Evolutionary conservation across 2,329 filamentous ascomycete genomes (phyloP).

Genomic region (Colletotrichum liriopes): DNA sequence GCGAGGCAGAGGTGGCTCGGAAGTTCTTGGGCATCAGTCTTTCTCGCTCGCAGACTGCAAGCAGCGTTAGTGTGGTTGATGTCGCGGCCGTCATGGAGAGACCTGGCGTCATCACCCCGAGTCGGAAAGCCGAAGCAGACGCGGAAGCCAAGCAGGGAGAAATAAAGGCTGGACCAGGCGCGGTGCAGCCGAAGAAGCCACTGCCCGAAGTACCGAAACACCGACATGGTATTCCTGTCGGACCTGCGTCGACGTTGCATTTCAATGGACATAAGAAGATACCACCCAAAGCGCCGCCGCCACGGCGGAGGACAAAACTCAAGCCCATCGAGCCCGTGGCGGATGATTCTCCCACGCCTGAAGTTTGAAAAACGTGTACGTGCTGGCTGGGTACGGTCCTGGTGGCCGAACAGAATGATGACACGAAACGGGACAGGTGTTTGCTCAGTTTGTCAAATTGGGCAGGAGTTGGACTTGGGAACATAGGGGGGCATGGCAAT

Average conservation of each 20-base stretch:
- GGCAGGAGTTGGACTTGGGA: constrained; percentile 13
- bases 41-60: constrained; percentile 75
- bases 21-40: constrained; percentile 82
- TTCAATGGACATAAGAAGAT: constrained; percentile 57
- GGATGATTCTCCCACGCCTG: constrained; percentile 9
- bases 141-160: constrained; percentile 48
- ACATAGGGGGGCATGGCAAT: constrained; percentile 9
- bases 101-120: constrained; percentile 86
- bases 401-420: constrained; percentile 9
- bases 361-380: neutral
- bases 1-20: constrained; percentile 65
- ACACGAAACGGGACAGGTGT: constrained; percentile 19
- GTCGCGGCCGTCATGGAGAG: constrained; percentile 86
- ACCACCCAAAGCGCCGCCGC: constrained; percentile 63
- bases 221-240: constrained; percentile 66
- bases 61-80: constrained; percentile 82
- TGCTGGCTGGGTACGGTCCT: constrained; percentile 7
- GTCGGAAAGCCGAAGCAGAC: constrained; percentile 64
- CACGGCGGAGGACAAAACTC: constrained; percentile 61
- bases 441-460: constrained; percentile 7
- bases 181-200: constrained; percentile 60
- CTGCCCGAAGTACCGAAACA: constrained; percentile 71
- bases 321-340: constrained; percentile 46
- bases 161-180: constrained; percentile 39
- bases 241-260: constrained; percentile 51